Conservation (phyloP, 2,329 filamentous ascomycete genomes). For the Arthroderma sp. region DNA sequence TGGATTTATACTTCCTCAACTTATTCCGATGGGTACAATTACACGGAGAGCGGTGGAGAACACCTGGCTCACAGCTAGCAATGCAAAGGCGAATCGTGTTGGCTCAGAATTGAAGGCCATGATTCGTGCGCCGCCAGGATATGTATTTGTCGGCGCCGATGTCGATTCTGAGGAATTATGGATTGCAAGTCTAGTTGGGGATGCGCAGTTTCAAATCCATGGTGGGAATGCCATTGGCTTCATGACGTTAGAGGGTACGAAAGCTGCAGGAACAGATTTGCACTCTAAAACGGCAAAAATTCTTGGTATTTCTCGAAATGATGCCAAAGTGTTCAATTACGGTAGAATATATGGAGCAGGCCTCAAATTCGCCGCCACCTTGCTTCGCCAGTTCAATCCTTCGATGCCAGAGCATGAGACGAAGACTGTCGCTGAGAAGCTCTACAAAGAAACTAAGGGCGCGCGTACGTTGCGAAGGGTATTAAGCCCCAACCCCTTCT, state of each 20-base stretch:
- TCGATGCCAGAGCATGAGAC: conserved; percentile 68
- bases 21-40: conserved; percentile 97
- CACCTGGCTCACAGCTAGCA: conserved; percentile 95
- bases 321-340: conserved; percentile 98
- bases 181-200: conserved; percentile 91
- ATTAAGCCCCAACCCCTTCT: conserved; percentile 66
- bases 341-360: conserved; percentile 98
- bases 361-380: conserved; percentile 77
- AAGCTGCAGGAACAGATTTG: conserved; percentile 82
- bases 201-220: conserved; percentile 87
- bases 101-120: conserved; percentile 96
- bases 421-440: conserved; percentile 56
- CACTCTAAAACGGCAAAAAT: conserved; percentile 90
- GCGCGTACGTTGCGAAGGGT: conserved; percentile 64
- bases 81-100: conserved; percentile 90
- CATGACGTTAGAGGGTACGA: conserved; percentile 96
- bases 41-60: conserved; percentile 91
- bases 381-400: conserved; percentile 90
- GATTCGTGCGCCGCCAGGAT: conserved; percentile 80
- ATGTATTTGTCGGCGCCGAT: conserved; percentile 90
- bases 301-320: conserved; percentile 81
- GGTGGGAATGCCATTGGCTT: conserved; percentile 96
- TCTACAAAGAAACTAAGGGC: conserved; percentile 86
- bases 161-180: conserved; percentile 96
- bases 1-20: conserved; percentile 88